Evolutionary conservation across 805 yeast species (phyloP).

Genomic region (Lachancea fermentati): DNA sequence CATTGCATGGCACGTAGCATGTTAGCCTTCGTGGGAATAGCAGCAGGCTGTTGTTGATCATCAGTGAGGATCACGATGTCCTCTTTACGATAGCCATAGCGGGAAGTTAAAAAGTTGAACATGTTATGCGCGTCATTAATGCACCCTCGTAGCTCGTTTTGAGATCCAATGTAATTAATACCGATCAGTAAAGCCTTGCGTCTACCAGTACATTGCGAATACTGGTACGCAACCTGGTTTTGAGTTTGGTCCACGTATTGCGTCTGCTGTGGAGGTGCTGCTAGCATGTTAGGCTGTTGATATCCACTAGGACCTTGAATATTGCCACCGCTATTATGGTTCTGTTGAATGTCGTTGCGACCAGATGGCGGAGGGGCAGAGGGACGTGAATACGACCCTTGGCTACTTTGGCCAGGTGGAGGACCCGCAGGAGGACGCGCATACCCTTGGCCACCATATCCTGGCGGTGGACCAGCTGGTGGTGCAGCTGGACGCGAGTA

Average conservation of each 20-base stretch:
- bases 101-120: constrained; percentile 37
- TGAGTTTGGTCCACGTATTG: constrained; percentile 17
- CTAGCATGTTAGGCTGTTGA: constrained; percentile 19
- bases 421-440: constrained; percentile 1
- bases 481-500: background rate
- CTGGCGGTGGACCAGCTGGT: constrained; percentile 2
- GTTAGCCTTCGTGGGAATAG: constrained; percentile 61
- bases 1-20: constrained; percentile 77
- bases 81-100: constrained; percentile 45
- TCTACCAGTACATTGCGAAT: constrained; percentile 65
- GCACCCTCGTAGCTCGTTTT: constrained; percentile 64
- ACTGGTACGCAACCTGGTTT: constrained; percentile 39
- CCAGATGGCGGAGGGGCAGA: background rate
- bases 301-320: constrained; percentile 17
- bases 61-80: constrained; percentile 59
- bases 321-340: constrained; percentile 12
- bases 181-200: constrained; percentile 75
- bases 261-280: constrained; percentile 21
- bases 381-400: constrained; percentile 4
- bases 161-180: constrained; percentile 66
- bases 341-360: constrained; percentile 10
- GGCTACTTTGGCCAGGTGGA: background rate
- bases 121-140: constrained; percentile 68
- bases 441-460: background rate
- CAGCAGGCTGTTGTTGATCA: constrained; percentile 42